Base-by-base conservation (phyloP, 345 rosid species). In the Geranium rotundifolium region DNA sequence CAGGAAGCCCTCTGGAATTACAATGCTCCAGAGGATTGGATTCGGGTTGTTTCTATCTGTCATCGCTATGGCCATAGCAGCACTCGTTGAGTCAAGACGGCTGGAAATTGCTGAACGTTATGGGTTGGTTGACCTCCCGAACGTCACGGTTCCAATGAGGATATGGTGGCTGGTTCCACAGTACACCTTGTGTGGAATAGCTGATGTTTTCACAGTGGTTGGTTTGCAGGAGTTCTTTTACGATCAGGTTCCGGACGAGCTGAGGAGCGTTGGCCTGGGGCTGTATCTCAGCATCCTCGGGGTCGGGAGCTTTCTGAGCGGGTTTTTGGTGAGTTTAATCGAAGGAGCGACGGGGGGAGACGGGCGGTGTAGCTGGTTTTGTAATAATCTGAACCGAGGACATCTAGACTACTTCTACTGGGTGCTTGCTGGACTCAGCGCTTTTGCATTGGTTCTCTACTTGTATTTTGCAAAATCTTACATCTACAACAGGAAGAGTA, bases 141-240 rank as follows among this genome's bases (percentile, higher is more conserved):
- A 73, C 3, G 80, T 49, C 16, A 79, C 78, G 0, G 61, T 83
- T 67, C 86, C 88, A 3, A 81, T 85, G 88, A 79, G 82, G 27
- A 73, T 85, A 52, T 85, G 84, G 83, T 83, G 88, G 88, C 49
- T 85, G 75, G 59, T 85, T 64, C 88, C 91, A 62, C 91, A 85
- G 60, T 85, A 83, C 50, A 63, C 78, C 14, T 67, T 85, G 60
- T 64, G 65, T 20, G 91, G 91, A 19, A 58, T 77, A 19, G 58
- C 86, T 0, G 85, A 83, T 54, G 88, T 73, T 29, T 83, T 85
- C 64, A 67, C 88, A 16, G 68, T 79, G 67, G 88, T 85, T 70
- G 91, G 91, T 62, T 73, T 83, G 29, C 91, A 83, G 64, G 91
- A 83, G 65, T 83, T 85, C 63, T 83, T 85, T 76, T 85, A 83